Percentiles rank a stretch among this genome's conserved stretches.
phyloP scores from a whole-genome alignment of 192 early-diverging fungal species.

The Piromyces finnis region DNA sequence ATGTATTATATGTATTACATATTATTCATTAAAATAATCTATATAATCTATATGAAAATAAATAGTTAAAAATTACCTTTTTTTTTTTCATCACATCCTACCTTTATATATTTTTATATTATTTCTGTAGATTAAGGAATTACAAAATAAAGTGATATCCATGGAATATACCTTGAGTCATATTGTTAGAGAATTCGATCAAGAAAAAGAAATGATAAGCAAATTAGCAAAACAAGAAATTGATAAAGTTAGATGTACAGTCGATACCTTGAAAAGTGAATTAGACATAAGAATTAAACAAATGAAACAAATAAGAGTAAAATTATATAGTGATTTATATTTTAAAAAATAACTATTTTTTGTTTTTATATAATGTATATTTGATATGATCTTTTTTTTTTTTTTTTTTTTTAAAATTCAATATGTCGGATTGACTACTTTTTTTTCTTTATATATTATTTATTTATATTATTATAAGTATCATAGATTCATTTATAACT shows the following conservation, averaged over 20 bases:
- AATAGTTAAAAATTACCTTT: too few relatives aligned
- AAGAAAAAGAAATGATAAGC: constrained; percentile 30
- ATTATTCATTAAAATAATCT: too few relatives aligned
- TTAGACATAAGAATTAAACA: constrained; percentile 20
- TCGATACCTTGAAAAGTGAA: constrained; percentile 11
- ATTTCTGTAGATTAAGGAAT: constrained; percentile 34
- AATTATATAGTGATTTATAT: neutral
- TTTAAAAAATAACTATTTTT: too few relatives aligned
- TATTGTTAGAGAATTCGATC: constrained; percentile 39
- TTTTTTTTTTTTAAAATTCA: too few relatives aligned
- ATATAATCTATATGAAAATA: too few relatives aligned
- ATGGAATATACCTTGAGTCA: constrained; percentile 40
- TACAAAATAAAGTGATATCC: constrained; percentile 28
- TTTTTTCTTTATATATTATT: too few relatives aligned
- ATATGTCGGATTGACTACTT: too few relatives aligned
- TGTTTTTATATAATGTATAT: neutral
- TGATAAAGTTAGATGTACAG: constrained; percentile 22
- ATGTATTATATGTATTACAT: too few relatives aligned
- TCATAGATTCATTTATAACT: too few relatives aligned
- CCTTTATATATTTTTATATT: too few relatives aligned
- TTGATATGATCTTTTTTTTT: neutral
- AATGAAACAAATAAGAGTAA: constrained; percentile 40
- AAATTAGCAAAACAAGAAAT: constrained; percentile 24
- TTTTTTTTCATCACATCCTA: too few relatives aligned
- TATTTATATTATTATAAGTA: too few relatives aligned